phyloP scores from a whole-genome alignment of 73 alveolate species.

The Paramecium pentaurelia region DNA sequence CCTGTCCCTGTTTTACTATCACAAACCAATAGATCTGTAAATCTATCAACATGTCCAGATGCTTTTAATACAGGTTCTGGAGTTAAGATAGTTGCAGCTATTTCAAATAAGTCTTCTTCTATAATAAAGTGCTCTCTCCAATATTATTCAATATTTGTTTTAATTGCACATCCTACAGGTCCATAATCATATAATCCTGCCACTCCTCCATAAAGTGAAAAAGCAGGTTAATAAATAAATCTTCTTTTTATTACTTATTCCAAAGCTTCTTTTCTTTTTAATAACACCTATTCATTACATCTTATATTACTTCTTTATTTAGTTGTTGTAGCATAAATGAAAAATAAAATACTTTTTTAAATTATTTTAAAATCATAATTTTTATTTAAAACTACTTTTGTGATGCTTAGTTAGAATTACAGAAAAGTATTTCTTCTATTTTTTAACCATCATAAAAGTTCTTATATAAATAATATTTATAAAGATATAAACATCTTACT shows the following conservation, averaged over 20 bases:
- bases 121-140: constrained; percentile 98
- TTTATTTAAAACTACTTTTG: not conserved
- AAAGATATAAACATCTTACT: no score
- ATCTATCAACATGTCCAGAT: constrained; percentile 99
- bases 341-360: constrained; percentile 4
- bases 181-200: constrained; percentile 99
- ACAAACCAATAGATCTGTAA: constrained; percentile 97
- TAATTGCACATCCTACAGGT: constrained; percentile 97
- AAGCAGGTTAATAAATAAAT: constrained; percentile 68
- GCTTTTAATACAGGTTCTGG: constrained; percentile 92
- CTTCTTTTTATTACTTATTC: constrained; percentile 58
- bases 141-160: constrained; percentile 84
- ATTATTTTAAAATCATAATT: not conserved
- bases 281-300: not conserved
- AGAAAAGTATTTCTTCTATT: not conserved
- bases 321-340: not conserved
- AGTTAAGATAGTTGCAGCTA: constrained; percentile 87
- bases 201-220: constrained; percentile 98
- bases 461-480: no score
- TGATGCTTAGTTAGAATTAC: not conserved
- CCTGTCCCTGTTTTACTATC: constrained; percentile 91
- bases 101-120: constrained; percentile 97
- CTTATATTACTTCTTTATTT: constrained; percentile 41
- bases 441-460: no score
- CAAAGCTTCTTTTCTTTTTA: constrained; percentile 33